phyloP scores from a whole-genome alignment of 2,329 filamentous ascomycete genomes.

The Thielaviopsis musarum region DNA sequence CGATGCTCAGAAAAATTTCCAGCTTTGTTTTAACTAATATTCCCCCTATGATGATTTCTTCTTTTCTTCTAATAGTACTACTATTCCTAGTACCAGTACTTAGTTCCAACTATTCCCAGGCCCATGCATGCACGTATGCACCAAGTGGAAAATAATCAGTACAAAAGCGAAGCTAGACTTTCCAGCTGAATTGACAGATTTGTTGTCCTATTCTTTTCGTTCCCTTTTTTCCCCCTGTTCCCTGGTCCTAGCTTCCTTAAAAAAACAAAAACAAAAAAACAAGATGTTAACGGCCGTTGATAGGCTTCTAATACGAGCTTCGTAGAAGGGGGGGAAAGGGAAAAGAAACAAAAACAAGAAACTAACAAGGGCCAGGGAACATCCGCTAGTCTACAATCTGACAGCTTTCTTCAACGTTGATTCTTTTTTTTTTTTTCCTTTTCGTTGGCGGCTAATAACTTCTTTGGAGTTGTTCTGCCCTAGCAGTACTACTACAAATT shows the following conservation, averaged over 20 bases:
- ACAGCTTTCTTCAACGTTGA: not conserved
- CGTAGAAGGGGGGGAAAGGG: not conserved
- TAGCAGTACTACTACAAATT: too few relatives aligned
- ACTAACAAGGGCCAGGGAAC: not conserved
- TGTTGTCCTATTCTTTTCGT: too few relatives aligned
- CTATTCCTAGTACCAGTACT: too few relatives aligned
- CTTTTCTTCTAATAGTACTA: too few relatives aligned
- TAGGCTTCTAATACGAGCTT: not conserved
- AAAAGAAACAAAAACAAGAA: not conserved
- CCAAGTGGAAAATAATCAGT: too few relatives aligned
- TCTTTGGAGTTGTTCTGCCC: too few relatives aligned
- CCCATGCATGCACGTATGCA: too few relatives aligned
- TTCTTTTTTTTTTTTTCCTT: not conserved
- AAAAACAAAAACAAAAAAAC: not conserved
- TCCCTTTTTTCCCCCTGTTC: too few relatives aligned
- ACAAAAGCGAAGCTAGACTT: not conserved
- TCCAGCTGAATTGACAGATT: not conserved
- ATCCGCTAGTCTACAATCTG: not conserved
- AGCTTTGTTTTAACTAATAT: too few relatives aligned
- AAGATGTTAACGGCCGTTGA: not conserved
- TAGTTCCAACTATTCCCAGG: too few relatives aligned
- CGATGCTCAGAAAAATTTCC: too few relatives aligned
- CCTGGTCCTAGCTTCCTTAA: not conserved
- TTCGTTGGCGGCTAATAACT: not conserved
- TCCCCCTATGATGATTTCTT: too few relatives aligned